These are phyloP conservation scores for Coniella lustricola DNA, from an alignment of 2,329 filamentous ascomycete species.

Conservation along the genomic window DNA sequence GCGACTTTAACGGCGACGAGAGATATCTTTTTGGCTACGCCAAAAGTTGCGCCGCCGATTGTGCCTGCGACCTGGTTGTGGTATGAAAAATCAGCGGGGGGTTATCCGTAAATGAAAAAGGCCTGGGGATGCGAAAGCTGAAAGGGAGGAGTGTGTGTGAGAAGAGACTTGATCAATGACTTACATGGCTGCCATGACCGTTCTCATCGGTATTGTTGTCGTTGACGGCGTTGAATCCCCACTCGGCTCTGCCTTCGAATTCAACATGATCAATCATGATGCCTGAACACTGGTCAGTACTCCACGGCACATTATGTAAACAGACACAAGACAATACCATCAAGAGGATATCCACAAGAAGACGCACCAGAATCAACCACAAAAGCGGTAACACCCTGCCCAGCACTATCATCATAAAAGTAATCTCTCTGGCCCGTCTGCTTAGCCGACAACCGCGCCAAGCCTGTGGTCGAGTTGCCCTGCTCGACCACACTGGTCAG, in stretches of 20 bases:
- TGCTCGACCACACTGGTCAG: constrained; percentile 40
- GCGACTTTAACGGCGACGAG: constrained; percentile 57
- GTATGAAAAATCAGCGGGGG: neutral
- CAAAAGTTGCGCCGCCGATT: constrained; percentile 52
- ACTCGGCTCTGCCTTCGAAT: constrained; percentile 48
- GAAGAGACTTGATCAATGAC: neutral
- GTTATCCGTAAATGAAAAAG: neutral
- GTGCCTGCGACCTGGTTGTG: constrained; percentile 43
- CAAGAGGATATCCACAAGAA: too few species aligned
- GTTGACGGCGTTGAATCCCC: constrained; percentile 47
- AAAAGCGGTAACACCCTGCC: constrained; percentile 52
- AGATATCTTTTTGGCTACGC: constrained; percentile 52
- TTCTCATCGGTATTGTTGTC: constrained; percentile 46
- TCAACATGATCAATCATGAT: constrained; percentile 49
- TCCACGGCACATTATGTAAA: too few species aligned
- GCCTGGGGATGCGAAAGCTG: too few species aligned
- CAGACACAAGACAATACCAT: too few species aligned
- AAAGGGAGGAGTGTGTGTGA: too few species aligned
- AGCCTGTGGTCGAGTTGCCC: constrained; percentile 44
- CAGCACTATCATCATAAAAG: constrained; percentile 45
- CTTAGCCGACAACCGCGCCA: constrained; percentile 45
- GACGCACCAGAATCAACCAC: constrained; percentile 53
- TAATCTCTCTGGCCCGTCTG: constrained; percentile 31
- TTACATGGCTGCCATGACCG: constrained; percentile 55
- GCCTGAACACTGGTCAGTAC: constrained; percentile 21